A percentile compares a stretch with the other conserved stretches of the same genome.
Conservation (phyloP, 2,329 filamentous ascomycete genomes). For the Seiridium unicorne region DNA sequence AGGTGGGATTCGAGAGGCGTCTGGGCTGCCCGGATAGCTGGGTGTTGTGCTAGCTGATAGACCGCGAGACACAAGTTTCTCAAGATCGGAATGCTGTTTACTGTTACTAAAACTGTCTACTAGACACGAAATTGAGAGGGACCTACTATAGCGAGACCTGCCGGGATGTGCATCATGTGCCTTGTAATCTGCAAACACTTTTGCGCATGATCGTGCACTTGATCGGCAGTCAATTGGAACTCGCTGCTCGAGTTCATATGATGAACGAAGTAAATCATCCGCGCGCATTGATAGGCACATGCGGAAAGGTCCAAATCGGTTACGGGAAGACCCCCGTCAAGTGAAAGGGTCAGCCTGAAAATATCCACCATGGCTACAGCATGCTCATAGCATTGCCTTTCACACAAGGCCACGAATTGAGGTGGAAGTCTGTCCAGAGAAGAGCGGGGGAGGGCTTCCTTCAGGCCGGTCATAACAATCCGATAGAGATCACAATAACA, state of each 20-base stretch:
- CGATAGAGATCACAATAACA: conserved; percentile 58
- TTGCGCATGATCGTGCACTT: conserved; percentile 47
- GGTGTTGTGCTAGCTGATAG: conserved; percentile 30
- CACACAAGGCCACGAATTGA: conserved; percentile 48
- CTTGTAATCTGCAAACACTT: conserved; percentile 50
- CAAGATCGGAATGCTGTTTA: conserved; percentile 40
- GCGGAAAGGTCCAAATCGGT: conserved; percentile 55
- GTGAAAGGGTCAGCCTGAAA: conserved; percentile 48
- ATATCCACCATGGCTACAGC: conserved; percentile 55
- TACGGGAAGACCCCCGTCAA: conserved; percentile 49
- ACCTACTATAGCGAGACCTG: conserved; percentile 46
- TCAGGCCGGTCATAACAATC: conserved; percentile 48
- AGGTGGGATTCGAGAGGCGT: conserved; percentile 16
- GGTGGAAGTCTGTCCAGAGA: conserved; percentile 45
- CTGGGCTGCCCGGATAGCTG: conserved; percentile 28
- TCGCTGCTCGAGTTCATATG: conserved; percentile 40
- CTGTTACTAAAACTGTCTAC: conserved; percentile 19
- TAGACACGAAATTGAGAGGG: conserved; percentile 5
- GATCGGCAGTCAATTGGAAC: conserved; percentile 41
- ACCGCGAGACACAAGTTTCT: conserved; percentile 48
- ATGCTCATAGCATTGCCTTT: conserved; percentile 51
- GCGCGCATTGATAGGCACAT: conserved; percentile 54
- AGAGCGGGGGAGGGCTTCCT: conserved; percentile 46
- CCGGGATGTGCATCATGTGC: conserved; percentile 49
- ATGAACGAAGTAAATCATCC: conserved; percentile 50